Percentiles rank a stretch among this genome's conserved stretches.
Conservation (phyloP, 306 rosid species). For the Medicago arabica region DNA sequence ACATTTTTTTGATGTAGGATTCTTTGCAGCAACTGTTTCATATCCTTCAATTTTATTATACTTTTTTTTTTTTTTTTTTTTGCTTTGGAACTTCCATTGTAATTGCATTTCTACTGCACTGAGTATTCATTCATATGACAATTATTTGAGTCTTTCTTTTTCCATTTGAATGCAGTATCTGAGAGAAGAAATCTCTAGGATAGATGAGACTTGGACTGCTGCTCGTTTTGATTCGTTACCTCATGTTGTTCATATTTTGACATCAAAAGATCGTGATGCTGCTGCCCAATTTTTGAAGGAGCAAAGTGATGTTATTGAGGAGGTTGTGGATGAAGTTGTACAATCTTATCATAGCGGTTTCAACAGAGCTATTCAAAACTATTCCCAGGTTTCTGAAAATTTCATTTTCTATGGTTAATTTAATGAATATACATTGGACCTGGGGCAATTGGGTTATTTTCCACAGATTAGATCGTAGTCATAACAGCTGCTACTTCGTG, state of each 20-base stretch:
- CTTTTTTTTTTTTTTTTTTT: too few species aligned
- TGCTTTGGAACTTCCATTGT: background rate
- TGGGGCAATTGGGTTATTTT: too few species aligned
- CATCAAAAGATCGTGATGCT: conserved; percentile 94
- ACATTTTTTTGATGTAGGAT: background rate
- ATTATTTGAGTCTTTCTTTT: conserved; percentile 38
- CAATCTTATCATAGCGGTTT: conserved; percentile 95
- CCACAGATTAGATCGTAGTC: too few species aligned
- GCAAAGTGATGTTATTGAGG: conserved; percentile 97
- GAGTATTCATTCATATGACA: conserved; percentile 30
- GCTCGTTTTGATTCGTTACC: conserved; percentile 99
- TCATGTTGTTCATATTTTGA: conserved; percentile 96
- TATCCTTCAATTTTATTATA: background rate
- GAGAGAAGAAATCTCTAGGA: conserved; percentile 74
- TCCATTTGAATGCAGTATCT: conserved; percentile 70
- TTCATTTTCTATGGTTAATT: conserved; percentile 32
- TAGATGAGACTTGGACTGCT: conserved; percentile 92
- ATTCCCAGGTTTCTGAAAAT: conserved; percentile 82
- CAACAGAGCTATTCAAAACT: conserved; percentile 98
- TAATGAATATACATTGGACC: background rate
- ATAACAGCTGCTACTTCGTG: too few species aligned
- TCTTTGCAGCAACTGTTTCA: too few species aligned
- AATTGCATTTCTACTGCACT: conserved; percentile 30
- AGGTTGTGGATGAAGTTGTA: conserved; percentile 99
- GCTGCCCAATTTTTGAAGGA: conserved; percentile 84